Conservation (phyloP, 768 basidiomycete species). For the Leucocoprinus leucothites region DNA sequence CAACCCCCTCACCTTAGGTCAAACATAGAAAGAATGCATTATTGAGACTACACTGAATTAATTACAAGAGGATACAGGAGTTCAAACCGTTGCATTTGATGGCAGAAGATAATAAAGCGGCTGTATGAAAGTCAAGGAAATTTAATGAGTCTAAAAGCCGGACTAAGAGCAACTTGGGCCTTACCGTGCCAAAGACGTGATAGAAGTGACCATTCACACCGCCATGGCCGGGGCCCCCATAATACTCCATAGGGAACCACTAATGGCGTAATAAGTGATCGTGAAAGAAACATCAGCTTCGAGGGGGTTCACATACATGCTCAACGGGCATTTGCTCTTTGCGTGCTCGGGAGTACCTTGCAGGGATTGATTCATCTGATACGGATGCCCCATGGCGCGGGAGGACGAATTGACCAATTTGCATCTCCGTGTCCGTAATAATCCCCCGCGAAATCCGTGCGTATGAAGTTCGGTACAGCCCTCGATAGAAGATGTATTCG, state of each 20-base stretch:
- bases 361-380: slow-evolving; percentile 54
- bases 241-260: slow-evolving; percentile 81
- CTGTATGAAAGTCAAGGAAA: slow-evolving; percentile 16
- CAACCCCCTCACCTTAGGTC: too few species aligned
- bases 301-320: slow-evolving; percentile 44
- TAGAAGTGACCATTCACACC: slow-evolving; percentile 73
- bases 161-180: slow-evolving; percentile 18
- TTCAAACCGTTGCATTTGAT: slow-evolving; percentile 21
- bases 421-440: slow-evolving; percentile 89
- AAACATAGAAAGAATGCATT: too few species aligned
- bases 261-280: slow-evolving; percentile 19
- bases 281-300: neutral
- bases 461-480: slow-evolving; percentile 76
- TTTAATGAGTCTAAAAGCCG: neutral
- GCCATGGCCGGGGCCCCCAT: slow-evolving; percentile 46
- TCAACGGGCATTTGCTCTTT: slow-evolving; percentile 66
- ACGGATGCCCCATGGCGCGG: slow-evolving; percentile 55
- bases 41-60: neutral
- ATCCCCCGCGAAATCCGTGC: slow-evolving; percentile 78
- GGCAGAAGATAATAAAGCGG: slow-evolving; percentile 42
- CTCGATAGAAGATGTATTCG: slow-evolving; percentile 87
- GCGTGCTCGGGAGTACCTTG: slow-evolving; percentile 62
- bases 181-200: slow-evolving; percentile 72
- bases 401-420: slow-evolving; percentile 81
- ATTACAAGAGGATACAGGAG: neutral